Evolutionary conservation across 768 basidiomycete species (phyloP).

Genomic region (Pulveroboletus frians): DNA sequence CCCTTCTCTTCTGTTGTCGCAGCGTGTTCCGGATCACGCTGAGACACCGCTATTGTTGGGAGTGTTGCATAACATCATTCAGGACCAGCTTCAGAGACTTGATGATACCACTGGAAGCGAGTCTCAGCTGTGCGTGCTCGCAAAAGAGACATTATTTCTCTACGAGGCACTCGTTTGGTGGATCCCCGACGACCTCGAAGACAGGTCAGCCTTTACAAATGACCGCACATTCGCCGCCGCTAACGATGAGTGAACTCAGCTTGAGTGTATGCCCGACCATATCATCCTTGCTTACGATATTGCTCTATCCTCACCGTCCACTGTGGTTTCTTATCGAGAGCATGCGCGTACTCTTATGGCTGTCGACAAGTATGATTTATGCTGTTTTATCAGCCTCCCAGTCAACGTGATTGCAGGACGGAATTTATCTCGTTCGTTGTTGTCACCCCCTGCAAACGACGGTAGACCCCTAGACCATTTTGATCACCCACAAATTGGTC

Average conservation of each 20-base stretch:
- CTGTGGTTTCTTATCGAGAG: conserved; percentile 44
- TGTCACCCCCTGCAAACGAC: conserved; percentile 33
- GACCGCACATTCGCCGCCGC: not conserved
- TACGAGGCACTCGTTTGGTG: conserved; percentile 53
- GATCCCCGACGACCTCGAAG: conserved; percentile 38
- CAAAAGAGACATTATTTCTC: conserved; percentile 40
- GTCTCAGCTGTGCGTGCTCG: conserved; percentile 31
- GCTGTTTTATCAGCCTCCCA: not conserved
- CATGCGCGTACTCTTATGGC: conserved; percentile 45
- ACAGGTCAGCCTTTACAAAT: conserved; percentile 25
- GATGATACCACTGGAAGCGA: conserved; percentile 25
- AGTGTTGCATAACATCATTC: conserved; percentile 40
- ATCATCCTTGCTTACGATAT: conserved; percentile 38
- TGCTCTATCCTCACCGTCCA: conserved; percentile 52
- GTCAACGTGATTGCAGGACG: conserved; percentile 35
- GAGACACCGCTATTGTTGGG: conserved; percentile 34
- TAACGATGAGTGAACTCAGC: conserved; percentile 23
- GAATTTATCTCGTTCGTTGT: conserved; percentile 38
- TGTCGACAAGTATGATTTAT: conserved; percentile 41
- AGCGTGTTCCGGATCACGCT: conserved; percentile 19
- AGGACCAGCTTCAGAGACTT: conserved; percentile 34
- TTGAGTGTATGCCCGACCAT: conserved; percentile 36
- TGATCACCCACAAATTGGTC: conserved; percentile 42
- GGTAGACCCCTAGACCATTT: conserved; percentile 21
- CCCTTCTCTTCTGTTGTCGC: conserved; percentile 34